Evolutionary conservation across 2,329 filamentous ascomycete genomes (phyloP).

Genomic region (Simplicillium aogashimaense): DNA sequence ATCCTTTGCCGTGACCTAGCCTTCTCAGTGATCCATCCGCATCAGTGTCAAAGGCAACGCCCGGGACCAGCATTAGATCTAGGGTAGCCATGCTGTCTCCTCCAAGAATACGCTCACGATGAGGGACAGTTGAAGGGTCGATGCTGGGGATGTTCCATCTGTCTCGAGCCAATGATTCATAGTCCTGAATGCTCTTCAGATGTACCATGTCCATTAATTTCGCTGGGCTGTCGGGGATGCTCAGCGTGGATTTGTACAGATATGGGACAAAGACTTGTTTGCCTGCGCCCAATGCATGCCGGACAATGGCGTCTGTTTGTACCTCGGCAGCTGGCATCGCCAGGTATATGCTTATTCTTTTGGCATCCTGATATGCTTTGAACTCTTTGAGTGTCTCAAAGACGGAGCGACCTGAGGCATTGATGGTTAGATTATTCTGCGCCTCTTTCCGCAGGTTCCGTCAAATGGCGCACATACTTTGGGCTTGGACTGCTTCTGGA

Average conservation of each 20-base stretch:
- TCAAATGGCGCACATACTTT: constrained; percentile 49
- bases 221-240: constrained; percentile 41
- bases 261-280: constrained; percentile 92
- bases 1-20: constrained; percentile 89
- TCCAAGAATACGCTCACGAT: constrained; percentile 65
- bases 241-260: constrained; percentile 53
- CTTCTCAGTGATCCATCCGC: constrained; percentile 50
- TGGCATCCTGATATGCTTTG: constrained; percentile 65
- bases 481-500: constrained; percentile 49
- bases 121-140: constrained; percentile 50
- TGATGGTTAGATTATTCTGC: not conserved
- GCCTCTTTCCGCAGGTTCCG: not conserved
- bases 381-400: constrained; percentile 56
- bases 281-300: constrained; percentile 63
- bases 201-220: constrained; percentile 92
- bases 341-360: constrained; percentile 74
- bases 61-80: constrained; percentile 85
- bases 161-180: constrained; percentile 65
- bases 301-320: constrained; percentile 73
- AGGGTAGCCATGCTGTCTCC: constrained; percentile 46
- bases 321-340: constrained; percentile 88
- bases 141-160: constrained; percentile 94
- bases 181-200: constrained; percentile 64
- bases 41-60: constrained; percentile 76
- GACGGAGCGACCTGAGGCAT: constrained; percentile 48